Evolutionary conservation across 2,329 filamentous ascomycete species (phyloP), one percentile per base, ranked within the genome.

Genomic region (Nigrograna mackinnonii): DNA sequence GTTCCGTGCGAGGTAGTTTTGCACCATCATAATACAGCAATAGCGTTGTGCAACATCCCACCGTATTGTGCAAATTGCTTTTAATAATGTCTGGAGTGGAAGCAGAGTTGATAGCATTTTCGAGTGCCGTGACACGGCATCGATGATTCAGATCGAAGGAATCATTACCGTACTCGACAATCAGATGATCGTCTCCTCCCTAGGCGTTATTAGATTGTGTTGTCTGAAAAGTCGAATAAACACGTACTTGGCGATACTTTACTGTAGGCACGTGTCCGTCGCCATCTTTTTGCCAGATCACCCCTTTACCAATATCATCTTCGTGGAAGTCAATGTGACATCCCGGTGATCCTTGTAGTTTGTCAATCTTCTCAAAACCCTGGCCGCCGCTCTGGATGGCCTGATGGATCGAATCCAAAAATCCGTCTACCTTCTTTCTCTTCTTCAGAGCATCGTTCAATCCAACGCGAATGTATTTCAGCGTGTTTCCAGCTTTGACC

Each of bases 121-220:
- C 76, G 2, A 82, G 67, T 0, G 76, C 76, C 3, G 77, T 80
- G 13, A 78, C 75, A 33, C 79, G 71, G 55, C 78, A 81, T 19
- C 77, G 69, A 59, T 82, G 73, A 57, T 83, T 80, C 43, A 84
- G 66, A 45, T 84, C 73, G 46, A 81, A 80, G 14, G 34, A 21
- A 9, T 79, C 79, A 22, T 78, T 66, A 17, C 80, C 80, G 43
- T 82, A 83, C 46, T 84, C 80, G 11, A 84, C 68, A 6, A 84
- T 64, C 3, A 84, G 50, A 45, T 79, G 78, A 40, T 81, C 77
- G 21, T 67, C 63, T 11, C 63, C 63, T 22, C 60, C 63, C 52
- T 34, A 12, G 9, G 31, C 9, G 9, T 28, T 9, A n/a, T 28
- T 9, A n/a, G n/a, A n/a, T 9, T 28, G n/a, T n/a, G n/a, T 28